phyloP scores from a whole-genome alignment of 2,329 filamentous ascomycete species.

The Colletotrichum plurivorum region DNA sequence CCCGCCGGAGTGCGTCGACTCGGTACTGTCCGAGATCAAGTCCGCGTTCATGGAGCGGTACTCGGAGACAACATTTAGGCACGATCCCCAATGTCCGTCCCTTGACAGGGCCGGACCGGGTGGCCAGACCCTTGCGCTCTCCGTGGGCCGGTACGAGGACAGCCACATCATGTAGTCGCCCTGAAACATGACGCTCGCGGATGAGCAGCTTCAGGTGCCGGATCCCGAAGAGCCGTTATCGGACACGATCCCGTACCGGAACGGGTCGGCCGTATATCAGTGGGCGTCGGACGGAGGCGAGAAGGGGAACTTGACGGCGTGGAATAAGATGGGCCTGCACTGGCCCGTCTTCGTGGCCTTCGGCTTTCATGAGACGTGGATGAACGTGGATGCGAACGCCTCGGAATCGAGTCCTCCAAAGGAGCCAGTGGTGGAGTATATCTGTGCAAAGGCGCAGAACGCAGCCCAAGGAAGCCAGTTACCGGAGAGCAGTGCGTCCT shows the following conservation, averaged over 20 bases:
- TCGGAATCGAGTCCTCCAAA: conserved; percentile 4
- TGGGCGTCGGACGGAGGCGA: background rate
- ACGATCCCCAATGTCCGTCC: background rate
- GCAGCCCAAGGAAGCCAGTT: background rate
- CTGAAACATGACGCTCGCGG: background rate
- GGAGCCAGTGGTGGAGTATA: background rate
- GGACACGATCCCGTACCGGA: background rate
- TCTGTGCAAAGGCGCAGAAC: background rate
- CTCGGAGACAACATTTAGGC: background rate
- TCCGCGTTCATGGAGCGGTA: background rate
- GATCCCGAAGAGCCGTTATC: background rate
- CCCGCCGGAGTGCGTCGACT: background rate
- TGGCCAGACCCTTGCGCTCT: background rate
- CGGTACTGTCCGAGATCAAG: background rate
- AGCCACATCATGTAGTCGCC: background rate
- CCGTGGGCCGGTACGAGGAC: background rate
- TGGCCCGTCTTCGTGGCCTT: conserved; percentile 8
- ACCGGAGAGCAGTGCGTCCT: background rate
- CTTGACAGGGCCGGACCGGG: background rate
- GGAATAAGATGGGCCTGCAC: background rate
- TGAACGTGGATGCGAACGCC: background rate
- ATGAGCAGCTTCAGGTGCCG: background rate
- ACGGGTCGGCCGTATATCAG: conserved; percentile 6
- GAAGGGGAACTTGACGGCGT: conserved; percentile 1
- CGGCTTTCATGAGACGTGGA: conserved; percentile 8